Evolutionary conservation across 2,329 filamentous ascomycete species (phyloP).

Genomic region (Aureobasidium sp.): DNA sequence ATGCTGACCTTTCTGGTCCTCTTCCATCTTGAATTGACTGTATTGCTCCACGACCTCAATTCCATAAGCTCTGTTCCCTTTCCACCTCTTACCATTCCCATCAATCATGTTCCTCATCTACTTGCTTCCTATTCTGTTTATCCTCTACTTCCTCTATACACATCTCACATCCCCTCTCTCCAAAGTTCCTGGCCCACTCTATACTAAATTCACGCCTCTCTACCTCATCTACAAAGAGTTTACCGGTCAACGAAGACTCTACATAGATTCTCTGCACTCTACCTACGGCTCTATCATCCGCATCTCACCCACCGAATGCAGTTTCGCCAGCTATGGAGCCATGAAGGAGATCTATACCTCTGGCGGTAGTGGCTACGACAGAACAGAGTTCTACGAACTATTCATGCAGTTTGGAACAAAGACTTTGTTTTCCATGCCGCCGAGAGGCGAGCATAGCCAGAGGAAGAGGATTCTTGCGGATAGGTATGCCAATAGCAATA

Average conservation of each 20-base stretch:
- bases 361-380: constrained; percentile 22
- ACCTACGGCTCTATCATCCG: constrained; percentile 25
- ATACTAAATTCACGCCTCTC: constrained; percentile 21
- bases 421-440: constrained; percentile 16
- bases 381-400: constrained; percentile 20
- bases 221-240: constrained; percentile 31
- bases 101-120: constrained; percentile 6
- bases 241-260: constrained; percentile 30
- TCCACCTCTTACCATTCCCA: not conserved
- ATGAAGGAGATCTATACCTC: constrained; percentile 26
- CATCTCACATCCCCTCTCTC: constrained; percentile 19
- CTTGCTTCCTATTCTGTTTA: not conserved
- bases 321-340: constrained; percentile 21
- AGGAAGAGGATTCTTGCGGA: constrained; percentile 15
- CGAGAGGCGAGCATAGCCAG: constrained; percentile 5
- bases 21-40: not conserved
- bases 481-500: constrained; percentile 16
- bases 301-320: constrained; percentile 23
- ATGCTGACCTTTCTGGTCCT: not conserved
- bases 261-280: constrained; percentile 31
- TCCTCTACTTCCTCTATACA: constrained; percentile 8
- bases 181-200: constrained; percentile 24
- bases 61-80: not conserved
- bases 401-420: constrained; percentile 16
- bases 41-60: not conserved